Percentiles rank a stretch among this genome's conserved stretches.
Conservation (phyloP, 768 basidiomycete genomes). For the Amanita subjunquillea region DNA sequence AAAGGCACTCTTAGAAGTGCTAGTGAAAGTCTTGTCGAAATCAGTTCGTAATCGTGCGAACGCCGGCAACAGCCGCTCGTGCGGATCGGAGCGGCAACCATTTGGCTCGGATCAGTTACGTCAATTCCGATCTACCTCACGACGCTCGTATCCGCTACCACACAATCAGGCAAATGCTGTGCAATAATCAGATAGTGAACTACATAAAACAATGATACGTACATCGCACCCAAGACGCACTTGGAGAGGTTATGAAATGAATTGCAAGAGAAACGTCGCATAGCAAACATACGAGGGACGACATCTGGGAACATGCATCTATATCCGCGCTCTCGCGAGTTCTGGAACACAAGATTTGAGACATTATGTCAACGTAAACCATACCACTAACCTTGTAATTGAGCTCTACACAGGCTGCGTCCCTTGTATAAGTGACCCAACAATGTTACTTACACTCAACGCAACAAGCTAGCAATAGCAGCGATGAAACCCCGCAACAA, state of each 20-base stretch:
- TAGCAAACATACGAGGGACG: slow-evolving; percentile 70
- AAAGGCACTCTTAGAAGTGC: too few species aligned
- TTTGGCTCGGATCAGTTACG: too few species aligned
- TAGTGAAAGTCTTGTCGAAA: too few species aligned
- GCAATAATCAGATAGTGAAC: background rate
- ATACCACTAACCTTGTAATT: slow-evolving; percentile 61
- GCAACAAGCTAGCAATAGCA: slow-evolving; percentile 87
- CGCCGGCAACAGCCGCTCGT: too few species aligned
- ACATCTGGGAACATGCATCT: slow-evolving; percentile 85
- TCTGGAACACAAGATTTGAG: slow-evolving; percentile 18
- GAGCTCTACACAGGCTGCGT: slow-evolving; percentile 89
- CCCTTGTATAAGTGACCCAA: slow-evolving; percentile 74
- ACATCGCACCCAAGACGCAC: slow-evolving; percentile 86
- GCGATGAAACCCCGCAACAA: slow-evolving; percentile 82
- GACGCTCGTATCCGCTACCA: slow-evolving; percentile 12
- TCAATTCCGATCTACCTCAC: too few species aligned
- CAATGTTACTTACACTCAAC: slow-evolving; percentile 75
- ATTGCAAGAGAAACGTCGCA: slow-evolving; percentile 80
- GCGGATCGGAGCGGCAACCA: too few species aligned
- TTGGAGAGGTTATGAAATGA: slow-evolving; percentile 82
- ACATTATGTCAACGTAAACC: background rate
- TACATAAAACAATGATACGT: slow-evolving; percentile 15
- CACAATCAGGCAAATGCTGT: slow-evolving; percentile 76
- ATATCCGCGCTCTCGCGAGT: slow-evolving; percentile 87
- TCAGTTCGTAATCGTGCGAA: too few species aligned